phyloP scores from a whole-genome alignment of 2,329 filamentous ascomycete species.

The Tolypocladium ophioglossoides region DNA sequence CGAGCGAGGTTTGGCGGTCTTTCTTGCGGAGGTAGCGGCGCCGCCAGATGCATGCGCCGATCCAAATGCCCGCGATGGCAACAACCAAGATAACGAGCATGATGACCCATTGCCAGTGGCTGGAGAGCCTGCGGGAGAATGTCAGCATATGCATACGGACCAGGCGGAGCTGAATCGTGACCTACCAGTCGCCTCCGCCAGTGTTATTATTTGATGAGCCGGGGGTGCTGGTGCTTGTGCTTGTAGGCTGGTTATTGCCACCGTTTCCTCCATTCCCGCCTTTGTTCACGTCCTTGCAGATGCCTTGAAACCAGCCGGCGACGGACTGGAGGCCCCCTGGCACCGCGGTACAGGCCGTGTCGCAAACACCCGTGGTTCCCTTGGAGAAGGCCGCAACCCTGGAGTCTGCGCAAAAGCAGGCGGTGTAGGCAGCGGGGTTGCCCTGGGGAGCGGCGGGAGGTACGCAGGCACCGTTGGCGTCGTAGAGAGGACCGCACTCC shows the following conservation, averaged over 20 bases:
- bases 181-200: constrained; percentile 38
- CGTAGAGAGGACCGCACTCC: constrained; percentile 48
- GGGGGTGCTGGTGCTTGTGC: not conserved
- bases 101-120: constrained; percentile 71
- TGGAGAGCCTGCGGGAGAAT: constrained; percentile 42
- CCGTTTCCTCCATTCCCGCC: constrained; percentile 7
- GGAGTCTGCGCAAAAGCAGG: constrained; percentile 63
- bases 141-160: not conserved
- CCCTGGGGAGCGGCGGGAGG: constrained; percentile 42
- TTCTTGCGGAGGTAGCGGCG: constrained; percentile 62
- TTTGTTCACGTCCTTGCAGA: constrained; percentile 41
- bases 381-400: constrained; percentile 47
- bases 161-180: not conserved
- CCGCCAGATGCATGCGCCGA: constrained; percentile 60
- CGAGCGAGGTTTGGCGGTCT: constrained; percentile 36
- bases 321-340: constrained; percentile 42
- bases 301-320: constrained; percentile 58
- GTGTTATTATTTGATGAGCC: constrained; percentile 1
- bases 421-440: constrained; percentile 43
- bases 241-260: constrained; percentile 5
- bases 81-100: constrained; percentile 68
- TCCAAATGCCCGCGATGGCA: constrained; percentile 55
- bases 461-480: constrained; percentile 63
- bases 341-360: constrained; percentile 40
- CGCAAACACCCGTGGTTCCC: constrained; percentile 50